phyloP scores from a whole-genome alignment of 768 basidiomycete species.

The Macrocybe gigantea region DNA sequence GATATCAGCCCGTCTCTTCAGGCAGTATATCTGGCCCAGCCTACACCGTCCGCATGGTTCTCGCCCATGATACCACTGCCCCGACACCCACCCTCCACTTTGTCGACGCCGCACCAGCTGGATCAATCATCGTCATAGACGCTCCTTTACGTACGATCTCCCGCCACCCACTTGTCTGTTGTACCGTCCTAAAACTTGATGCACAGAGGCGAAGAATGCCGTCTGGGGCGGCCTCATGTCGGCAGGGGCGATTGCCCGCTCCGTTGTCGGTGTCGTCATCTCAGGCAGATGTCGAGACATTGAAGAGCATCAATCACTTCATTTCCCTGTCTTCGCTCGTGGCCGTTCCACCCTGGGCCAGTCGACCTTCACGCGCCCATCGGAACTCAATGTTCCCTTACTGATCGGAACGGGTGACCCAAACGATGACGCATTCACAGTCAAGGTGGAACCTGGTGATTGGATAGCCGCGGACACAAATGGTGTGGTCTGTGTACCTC shows the following conservation, averaged over 20 bases:
- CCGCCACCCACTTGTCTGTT: no score
- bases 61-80: conserved; percentile 45
- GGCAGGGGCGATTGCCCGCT: conserved; percentile 71
- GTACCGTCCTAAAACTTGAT: conserved; percentile 10
- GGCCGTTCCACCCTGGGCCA: conserved; percentile 84
- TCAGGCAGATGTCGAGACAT: conserved; percentile 85
- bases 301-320: conserved; percentile 61
- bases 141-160: conserved; percentile 34
- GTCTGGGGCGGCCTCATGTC: conserved; percentile 95
- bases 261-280: conserved; percentile 71
- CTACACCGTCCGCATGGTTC: conserved; percentile 84
- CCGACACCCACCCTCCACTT: conserved; percentile 71
- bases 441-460: conserved; percentile 67
- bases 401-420: conserved; percentile 37
- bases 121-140: conserved; percentile 67
- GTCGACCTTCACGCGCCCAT: conserved; percentile 76
- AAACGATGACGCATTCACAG: conserved; percentile 40
- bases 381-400: conserved; percentile 66
- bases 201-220: conserved; percentile 66
- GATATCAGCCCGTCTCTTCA: conserved; percentile 49
- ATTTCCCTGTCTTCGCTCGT: conserved; percentile 79
- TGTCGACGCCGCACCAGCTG: conserved; percentile 68
- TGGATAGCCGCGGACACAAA: conserved; percentile 85
- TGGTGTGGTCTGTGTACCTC: conserved; percentile 81
- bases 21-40: conserved; percentile 63